A percentile compares a stretch with the other conserved stretches of the same genome.
These are phyloP conservation scores for Lippia alba DNA, from an alignment of 305 asterid genomes.

Conservation along the genomic window DNA sequence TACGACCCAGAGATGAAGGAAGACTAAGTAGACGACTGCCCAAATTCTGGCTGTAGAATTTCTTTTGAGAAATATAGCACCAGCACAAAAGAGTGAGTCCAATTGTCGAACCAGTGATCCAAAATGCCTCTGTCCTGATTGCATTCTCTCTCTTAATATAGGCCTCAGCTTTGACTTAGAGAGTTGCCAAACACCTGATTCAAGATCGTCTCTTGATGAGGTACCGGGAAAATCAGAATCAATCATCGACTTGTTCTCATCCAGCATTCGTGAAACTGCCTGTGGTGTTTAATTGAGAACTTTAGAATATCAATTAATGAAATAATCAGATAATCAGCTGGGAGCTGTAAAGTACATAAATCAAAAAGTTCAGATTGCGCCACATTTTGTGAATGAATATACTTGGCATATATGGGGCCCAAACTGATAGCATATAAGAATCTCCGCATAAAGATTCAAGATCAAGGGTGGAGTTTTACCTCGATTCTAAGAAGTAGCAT, in stretches of 20 bases:
- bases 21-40: constrained; percentile 65
- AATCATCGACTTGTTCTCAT: constrained; percentile 52
- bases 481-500: constrained; percentile 74
- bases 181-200: constrained; percentile 56
- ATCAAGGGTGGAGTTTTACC: constrained; percentile 51
- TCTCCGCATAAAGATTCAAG: constrained; percentile 4
- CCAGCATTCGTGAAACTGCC: constrained; percentile 78
- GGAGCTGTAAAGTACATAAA: too few relatives aligned
- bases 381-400: too few relatives aligned
- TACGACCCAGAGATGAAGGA: constrained; percentile 91
- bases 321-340: too few relatives aligned
- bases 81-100: constrained; percentile 79
- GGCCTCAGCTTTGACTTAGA: constrained; percentile 61
- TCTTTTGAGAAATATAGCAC: constrained; percentile 70
- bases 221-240: constrained; percentile 48
- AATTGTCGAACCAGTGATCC: constrained; percentile 78
- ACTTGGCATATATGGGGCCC: too few relatives aligned
- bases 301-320: constrained; percentile 8
- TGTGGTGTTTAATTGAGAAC: constrained; percentile 36
- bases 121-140: constrained; percentile 73
- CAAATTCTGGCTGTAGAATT: constrained; percentile 73
- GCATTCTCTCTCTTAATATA: constrained; percentile 59
- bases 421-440: too few relatives aligned
- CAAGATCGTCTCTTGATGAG: constrained; percentile 61
- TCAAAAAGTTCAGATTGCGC: too few relatives aligned